Base-by-base conservation (phyloP, 2,329 filamentous ascomycete species). In the Pseudonectria buxi region DNA sequence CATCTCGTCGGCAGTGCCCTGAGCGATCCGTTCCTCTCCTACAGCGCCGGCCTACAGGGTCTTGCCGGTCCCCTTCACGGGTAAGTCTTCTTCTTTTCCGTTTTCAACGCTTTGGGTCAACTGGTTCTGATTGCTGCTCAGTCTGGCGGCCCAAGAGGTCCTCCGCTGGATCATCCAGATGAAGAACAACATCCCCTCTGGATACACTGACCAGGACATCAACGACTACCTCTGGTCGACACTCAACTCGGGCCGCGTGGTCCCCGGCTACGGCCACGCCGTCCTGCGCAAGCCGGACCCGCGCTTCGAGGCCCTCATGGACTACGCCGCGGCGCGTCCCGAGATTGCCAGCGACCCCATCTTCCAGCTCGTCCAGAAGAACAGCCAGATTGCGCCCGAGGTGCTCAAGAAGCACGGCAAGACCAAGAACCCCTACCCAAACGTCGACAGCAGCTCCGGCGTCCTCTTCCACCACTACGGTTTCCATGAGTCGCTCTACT, bases 391-490 rank as follows among this genome's bases (percentile, higher is more conserved):
- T 45, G 92, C 92, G 1, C 92, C 92, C 12, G 76, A 78, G 34
- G 92, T 98, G 14, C 73, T 98, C 52, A 92, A 79, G 54, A 81
- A 95, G 69, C 92, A 98, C 59, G 92, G 92, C 63, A 96, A 95
- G 81, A 95, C 88, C 49, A 94, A 94, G 75, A 95, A 95, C 69
- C 88, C 92, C 2, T 94, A 90, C 67, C 92, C 92, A 46, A 98
- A 98, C 61, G 92, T 98, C 43, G 92, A 98, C 64, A 88, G 84
- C 31, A 83, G 79, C 45, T 95, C 88, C 1, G 92, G 92, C 46
- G 89, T 96, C 6, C 74, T 98, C 32, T 96, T 98, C 78, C 83
- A 96, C 66, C 88, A 96, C 71, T 98, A 95, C 61, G 92, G 90
- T 39, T 95, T 98, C 79, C 83, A 86, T 61, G 87, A 96, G 70